phyloP scores from a whole-genome alignment of 2,329 filamentous ascomycete genomes.

The Penicillium sp. region DNA sequence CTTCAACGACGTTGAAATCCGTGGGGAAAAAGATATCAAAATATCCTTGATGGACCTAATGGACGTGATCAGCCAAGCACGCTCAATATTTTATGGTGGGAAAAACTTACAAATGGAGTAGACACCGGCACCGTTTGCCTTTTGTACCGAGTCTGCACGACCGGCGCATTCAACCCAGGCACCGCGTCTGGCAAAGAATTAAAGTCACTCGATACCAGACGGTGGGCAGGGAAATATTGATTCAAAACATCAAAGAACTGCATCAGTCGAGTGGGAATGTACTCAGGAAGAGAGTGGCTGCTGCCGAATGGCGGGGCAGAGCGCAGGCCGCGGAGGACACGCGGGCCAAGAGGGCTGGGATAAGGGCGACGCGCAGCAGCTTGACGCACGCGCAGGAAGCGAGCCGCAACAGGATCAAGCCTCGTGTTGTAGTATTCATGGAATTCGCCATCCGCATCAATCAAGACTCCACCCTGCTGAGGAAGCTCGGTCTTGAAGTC shows the following conservation, averaged over 20 bases:
- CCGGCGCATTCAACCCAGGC: conserved; percentile 82
- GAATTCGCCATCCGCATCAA: conserved; percentile 83
- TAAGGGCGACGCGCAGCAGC: conserved; percentile 58
- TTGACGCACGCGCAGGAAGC: conserved; percentile 81
- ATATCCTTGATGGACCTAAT: conserved; percentile 91
- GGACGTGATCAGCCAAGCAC: conserved; percentile 4
- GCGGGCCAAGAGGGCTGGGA: conserved; percentile 45
- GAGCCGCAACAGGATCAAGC: conserved; percentile 76
- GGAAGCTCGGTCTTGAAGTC: conserved; percentile 76
- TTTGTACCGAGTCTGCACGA: conserved; percentile 92
- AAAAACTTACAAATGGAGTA: conserved; percentile 75
- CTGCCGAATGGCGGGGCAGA: conserved; percentile 66
- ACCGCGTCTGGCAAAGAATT: conserved; percentile 79
- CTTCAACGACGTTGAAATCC: conserved; percentile 85
- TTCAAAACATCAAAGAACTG: conserved; percentile 93
- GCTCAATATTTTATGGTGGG: not conserved
- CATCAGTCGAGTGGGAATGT: conserved; percentile 91
- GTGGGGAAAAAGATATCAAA: conserved; percentile 99
- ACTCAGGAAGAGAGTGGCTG: conserved; percentile 81
- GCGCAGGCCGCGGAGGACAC: conserved; percentile 60
- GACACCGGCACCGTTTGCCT: conserved; percentile 82
- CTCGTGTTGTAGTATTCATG: conserved; percentile 85
- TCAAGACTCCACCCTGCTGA: conserved; percentile 82
- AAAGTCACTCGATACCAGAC: conserved; percentile 87
- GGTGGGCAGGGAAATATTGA: conserved; percentile 83